These are phyloP conservation scores for Pterulicium gracile DNA, from an alignment of 1,284 basidiomycete species.

Conservation along the genomic window DNA sequence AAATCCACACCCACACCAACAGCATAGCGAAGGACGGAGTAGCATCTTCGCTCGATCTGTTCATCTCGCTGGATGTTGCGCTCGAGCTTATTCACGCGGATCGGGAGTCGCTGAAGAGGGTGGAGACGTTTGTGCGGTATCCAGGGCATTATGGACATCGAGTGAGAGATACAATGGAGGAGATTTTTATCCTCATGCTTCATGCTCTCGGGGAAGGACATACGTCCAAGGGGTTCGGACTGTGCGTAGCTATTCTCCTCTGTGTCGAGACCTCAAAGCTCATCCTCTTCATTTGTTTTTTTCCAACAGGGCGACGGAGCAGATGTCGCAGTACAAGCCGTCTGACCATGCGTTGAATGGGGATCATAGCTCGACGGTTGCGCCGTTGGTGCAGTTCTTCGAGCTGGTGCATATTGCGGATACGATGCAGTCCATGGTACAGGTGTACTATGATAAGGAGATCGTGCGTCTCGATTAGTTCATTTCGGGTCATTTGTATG, in stretches of 20 bases:
- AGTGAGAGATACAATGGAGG: conserved; percentile 85
- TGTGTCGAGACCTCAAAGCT: neutral
- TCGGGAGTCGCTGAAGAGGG: conserved; percentile 83
- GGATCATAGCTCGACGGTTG: conserved; percentile 63
- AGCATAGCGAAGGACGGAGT: conserved; percentile 7
- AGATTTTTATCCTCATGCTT: conserved; percentile 80
- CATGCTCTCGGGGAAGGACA: conserved; percentile 74
- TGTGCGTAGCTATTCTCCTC: conserved; percentile 36
- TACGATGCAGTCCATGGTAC: conserved; percentile 94
- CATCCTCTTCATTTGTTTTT: conserved; percentile 3
- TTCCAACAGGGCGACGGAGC: conserved; percentile 56
- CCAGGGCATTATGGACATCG: conserved; percentile 75
- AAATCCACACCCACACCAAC: neutral
- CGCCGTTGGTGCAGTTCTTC: conserved; percentile 92
- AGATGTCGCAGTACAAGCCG: conserved; percentile 83
- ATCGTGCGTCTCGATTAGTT: conserved; percentile 35
- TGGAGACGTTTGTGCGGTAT: conserved; percentile 83
- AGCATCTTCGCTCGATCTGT: conserved; percentile 77
- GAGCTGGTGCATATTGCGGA: conserved; percentile 96
- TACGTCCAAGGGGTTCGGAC: conserved; percentile 74
- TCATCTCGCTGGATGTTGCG: conserved; percentile 86
- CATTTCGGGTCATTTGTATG: neutral
- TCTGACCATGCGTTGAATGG: conserved; percentile 44
- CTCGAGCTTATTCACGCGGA: conserved; percentile 89
- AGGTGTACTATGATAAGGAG: conserved; percentile 97